phyloP scores from a whole-genome alignment of 2,329 filamentous ascomycete genomes.

The Cryphonectria nitschkei region DNA sequence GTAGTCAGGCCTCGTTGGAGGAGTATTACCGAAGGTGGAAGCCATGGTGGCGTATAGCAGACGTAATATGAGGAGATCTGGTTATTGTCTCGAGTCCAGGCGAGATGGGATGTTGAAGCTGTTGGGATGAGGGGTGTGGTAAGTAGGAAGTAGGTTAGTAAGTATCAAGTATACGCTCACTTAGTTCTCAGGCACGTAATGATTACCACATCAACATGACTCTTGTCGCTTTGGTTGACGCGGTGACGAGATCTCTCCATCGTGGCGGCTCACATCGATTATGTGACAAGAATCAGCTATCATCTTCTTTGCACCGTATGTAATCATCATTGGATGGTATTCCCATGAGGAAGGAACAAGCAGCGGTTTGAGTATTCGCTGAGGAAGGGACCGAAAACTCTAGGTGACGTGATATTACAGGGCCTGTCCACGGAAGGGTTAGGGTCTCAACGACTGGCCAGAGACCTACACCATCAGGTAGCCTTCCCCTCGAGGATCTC shows the following conservation, averaged over 20 bases:
- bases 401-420: not conserved
- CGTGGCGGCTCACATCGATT: not conserved
- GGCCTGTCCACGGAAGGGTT: not conserved
- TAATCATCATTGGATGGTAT: not conserved
- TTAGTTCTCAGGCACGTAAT: slow-evolving; percentile 6
- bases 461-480: too few species aligned
- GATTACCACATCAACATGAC: slow-evolving; percentile 18
- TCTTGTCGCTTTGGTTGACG: not conserved
- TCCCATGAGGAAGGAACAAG: not conserved
- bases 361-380: not conserved
- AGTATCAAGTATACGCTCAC: not conserved
- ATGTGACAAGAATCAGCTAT: not conserved
- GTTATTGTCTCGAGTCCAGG: not conserved
- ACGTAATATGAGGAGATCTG: not conserved
- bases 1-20: slow-evolving; percentile 61
- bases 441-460: not conserved
- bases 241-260: not conserved
- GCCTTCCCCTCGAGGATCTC: too few species aligned
- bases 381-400: not conserved
- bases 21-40: not conserved
- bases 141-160: too few species aligned
- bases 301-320: not conserved
- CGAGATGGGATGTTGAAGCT: not conserved
- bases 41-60: not conserved
- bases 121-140: not conserved